Conservation (phyloP, 1,284 basidiomycete species). For the Melampsora larici-populina region DNA sequence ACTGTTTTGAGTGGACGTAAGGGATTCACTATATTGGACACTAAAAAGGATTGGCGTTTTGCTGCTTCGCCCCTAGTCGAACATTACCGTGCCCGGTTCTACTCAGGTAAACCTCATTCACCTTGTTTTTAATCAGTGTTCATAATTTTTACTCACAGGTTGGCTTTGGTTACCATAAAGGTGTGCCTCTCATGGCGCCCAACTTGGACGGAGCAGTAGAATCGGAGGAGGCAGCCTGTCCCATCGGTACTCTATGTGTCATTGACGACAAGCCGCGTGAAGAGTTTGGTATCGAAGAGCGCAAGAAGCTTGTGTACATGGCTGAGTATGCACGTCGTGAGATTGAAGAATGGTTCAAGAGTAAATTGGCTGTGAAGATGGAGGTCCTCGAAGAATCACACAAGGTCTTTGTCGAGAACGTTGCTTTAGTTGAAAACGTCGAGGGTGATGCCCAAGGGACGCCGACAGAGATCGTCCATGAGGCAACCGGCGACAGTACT, state of each 20-base stretch:
- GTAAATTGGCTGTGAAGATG: slow-evolving; percentile 32
- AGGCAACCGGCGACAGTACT: background rate
- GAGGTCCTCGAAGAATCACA: slow-evolving; percentile 2
- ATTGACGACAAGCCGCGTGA: slow-evolving; percentile 49
- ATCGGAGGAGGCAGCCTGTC: slow-evolving; percentile 40
- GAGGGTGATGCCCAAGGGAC: background rate
- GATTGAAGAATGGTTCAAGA: slow-evolving; percentile 46
- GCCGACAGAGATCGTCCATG: background rate
- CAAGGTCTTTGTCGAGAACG: slow-evolving; percentile 15
- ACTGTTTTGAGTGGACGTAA: slow-evolving; percentile 15
- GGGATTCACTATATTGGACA: slow-evolving; percentile 4
- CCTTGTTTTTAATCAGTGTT: too few species aligned
- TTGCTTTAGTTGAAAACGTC: background rate
- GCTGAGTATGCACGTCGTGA: slow-evolving; percentile 47
- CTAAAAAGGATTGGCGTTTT: slow-evolving; percentile 34
- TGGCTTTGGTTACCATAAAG: background rate
- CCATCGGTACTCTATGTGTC: slow-evolving; percentile 51
- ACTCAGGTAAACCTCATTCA: slow-evolving; percentile 6
- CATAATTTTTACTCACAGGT: too few species aligned
- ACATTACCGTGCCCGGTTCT: slow-evolving; percentile 30
- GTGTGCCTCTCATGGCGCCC: slow-evolving; percentile 44
- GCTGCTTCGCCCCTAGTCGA: slow-evolving; percentile 19
- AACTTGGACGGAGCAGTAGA: slow-evolving; percentile 36
- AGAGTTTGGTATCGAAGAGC: slow-evolving; percentile 47
- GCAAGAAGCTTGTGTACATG: slow-evolving; percentile 48